Evolutionary conservation across 2,329 filamentous ascomycete genomes (phyloP).

Genomic region (Colletotrichum sp.): DNA sequence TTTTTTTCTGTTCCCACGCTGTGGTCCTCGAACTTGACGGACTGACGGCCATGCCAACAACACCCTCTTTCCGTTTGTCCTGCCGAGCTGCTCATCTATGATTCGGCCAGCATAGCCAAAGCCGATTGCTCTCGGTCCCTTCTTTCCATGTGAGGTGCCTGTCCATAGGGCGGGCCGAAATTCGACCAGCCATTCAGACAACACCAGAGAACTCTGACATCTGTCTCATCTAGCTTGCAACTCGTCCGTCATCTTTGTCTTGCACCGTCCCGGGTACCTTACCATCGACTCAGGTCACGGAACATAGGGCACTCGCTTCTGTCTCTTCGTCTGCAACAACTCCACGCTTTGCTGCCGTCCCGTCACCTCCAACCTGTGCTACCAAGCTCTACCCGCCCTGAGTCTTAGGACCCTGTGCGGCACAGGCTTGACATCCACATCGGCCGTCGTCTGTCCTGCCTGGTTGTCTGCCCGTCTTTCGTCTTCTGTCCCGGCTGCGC

Average conservation of each 20-base stretch:
- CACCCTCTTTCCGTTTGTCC: not conserved
- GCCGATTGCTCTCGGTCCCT: not conserved
- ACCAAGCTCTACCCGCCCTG: not conserved
- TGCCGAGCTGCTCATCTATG: not conserved
- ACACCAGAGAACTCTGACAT: not conserved
- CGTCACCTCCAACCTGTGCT: not conserved
- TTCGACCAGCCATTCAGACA: slow-evolving; percentile 7
- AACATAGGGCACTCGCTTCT: not conserved
- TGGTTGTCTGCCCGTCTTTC: not conserved
- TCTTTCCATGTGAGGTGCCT: slow-evolving; percentile 12
- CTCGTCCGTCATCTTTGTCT: not conserved
- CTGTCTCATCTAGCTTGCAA: not conserved
- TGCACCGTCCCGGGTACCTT: not conserved
- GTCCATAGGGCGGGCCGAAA: slow-evolving; percentile 1
- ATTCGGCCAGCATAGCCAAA: slow-evolving; percentile 5
- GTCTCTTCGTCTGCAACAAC: not conserved
- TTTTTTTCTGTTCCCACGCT: not conserved
- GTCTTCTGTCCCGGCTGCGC: not conserved
- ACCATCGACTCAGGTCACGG: not conserved
- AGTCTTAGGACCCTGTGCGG: not conserved
- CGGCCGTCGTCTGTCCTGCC: not conserved
- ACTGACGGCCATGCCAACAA: not conserved
- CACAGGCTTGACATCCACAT: not conserved
- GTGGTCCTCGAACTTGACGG: not conserved
- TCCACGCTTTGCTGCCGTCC: not conserved